Evolutionary conservation across 1,139 yeast species (phyloP).

Genomic region (Maudiozyma humilis): DNA sequence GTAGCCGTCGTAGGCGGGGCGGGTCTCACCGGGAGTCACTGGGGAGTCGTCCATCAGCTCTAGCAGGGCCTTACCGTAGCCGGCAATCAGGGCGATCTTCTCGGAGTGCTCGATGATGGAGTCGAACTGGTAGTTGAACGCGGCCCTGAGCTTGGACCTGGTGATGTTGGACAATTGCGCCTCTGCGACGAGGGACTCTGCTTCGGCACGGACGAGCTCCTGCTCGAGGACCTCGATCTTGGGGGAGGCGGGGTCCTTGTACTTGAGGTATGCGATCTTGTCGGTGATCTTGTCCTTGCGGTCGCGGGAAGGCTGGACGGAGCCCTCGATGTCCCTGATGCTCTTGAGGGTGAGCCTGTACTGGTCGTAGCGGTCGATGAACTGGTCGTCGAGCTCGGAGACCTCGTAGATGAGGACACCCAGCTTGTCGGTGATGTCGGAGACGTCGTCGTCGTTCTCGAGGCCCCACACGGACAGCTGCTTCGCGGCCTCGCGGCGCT

Average conservation of each 20-base stretch:
- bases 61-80: conserved; percentile 94
- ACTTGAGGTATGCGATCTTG: conserved; percentile 93
- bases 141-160: conserved; percentile 94
- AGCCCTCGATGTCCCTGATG: conserved; percentile 91
- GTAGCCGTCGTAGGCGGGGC: conserved; percentile 96
- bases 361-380: conserved; percentile 95
- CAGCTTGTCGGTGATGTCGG: conserved; percentile 93
- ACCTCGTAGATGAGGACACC: conserved; percentile 94
- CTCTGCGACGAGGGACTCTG: conserved; percentile 97
- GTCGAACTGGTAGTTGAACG: conserved; percentile 94
- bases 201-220: conserved; percentile 97
- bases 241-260: conserved; percentile 97
- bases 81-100: conserved; percentile 93
- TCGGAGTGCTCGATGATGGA: conserved; percentile 94
- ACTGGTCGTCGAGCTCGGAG: conserved; percentile 96
- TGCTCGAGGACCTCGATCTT: conserved; percentile 92
- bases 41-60: conserved; percentile 94
- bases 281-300: conserved; percentile 96
- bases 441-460: conserved; percentile 93
- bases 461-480: conserved; percentile 97
- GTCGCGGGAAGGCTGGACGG: conserved; percentile 97
- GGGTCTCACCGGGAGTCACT: conserved; percentile 98
- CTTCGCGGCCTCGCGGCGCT: conserved; percentile 93
- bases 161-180: conserved; percentile 97
- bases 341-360: conserved; percentile 93